Evolutionary conservation across 345 rosid species (phyloP), one percentile per base, ranked within the genome.

Genomic region (Brassica carinata): DNA sequence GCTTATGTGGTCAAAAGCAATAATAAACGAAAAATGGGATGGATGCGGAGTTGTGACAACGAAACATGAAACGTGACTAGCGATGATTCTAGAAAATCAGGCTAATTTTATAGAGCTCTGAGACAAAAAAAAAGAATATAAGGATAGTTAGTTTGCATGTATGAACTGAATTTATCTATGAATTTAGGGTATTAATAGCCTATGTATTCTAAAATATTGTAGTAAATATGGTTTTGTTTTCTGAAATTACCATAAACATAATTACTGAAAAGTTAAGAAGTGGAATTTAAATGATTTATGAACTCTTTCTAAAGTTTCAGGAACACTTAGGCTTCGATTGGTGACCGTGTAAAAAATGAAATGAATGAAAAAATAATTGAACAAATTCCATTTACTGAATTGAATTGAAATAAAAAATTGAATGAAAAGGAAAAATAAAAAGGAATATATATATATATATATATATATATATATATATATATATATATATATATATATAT

Each of bases 1-100:
- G 43, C 14, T 78, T 71, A 0, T 71, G 40, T 71, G 71, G 81
- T 67, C 26, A 29, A 36, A 58, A 57, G 68, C 30, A 57, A 38
- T 38, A 8, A 67, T 13, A 40, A 67, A 67, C 57, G 30, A 38
- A 38, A 8, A 38, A 38, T 59, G 30, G 30, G 11, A 57, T 0
- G 19, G 5, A 8, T 15, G 19, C 26, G 17, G 17, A 40, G 13
- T 4, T 29, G 29, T n/a, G 18, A 34, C 15, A 19, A 7, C 34
- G 9, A 58, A 43, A 30, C 62, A 45, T 64, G 77, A 40, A 38
- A 73, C 68, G 10, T 36, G 76, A 23, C 29, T 3, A 1, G 26
- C 26, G 18, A 43, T 63, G 48, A 45, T 73, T 72, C 18, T 23
- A 61, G 38, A 38, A 38, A 61, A 27, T 29, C 9, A 64, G 18